Evolutionary conservation across 1,284 basidiomycete genomes (phyloP), one percentile per base, ranked within the genome.

Genomic region (Fomitopsis pinicola): DNA sequence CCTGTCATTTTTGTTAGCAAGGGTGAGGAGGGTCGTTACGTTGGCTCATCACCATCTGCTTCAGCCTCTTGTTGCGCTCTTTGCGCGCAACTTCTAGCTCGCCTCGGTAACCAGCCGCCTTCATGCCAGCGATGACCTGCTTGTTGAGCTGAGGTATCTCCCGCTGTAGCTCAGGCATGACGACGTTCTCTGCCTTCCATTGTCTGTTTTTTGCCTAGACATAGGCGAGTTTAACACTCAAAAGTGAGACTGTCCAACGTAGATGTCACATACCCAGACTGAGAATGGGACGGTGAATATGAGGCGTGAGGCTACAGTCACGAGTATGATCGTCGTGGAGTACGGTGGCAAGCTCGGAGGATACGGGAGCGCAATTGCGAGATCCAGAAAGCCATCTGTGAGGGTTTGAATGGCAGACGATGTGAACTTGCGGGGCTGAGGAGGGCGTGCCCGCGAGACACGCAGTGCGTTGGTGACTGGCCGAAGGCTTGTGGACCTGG

Each of bases 311-410:
- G 83, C 68, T 52, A 93, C 73, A 1, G 93, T 92, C 60, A 87
- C 78, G 3, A 92, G 71, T 48, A 95, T 87, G 63, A 96, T 92
- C 2, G 91, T 88, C 1, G 86, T 81, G 0, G 92, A 84, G 74
- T 94, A 93, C 0, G 84, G 75, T 0, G 91, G 89, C 66, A 85
- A 78, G 14, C 80, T 80, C 1, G 83, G 76, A 35, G 91, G 88
- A 65, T 85, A 77, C 3, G 90, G 91, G 26, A 92, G 75, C 5
- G 88, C 88, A 54, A 84, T 72, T 26, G 90, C 86, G 52, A 92
- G 74, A 72, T 87, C 84, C 44, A 87, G 75, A 64, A 87, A 86
- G 5, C 78, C 80, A 48, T 83, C 75, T 17, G 80, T 77, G 28
- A 82, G 68, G 4, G 71, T 64, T 58, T 79, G 77, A 22, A 83